phyloP scores from a whole-genome alignment of 345 rosid species.

The Stellera chamaejasme region DNA sequence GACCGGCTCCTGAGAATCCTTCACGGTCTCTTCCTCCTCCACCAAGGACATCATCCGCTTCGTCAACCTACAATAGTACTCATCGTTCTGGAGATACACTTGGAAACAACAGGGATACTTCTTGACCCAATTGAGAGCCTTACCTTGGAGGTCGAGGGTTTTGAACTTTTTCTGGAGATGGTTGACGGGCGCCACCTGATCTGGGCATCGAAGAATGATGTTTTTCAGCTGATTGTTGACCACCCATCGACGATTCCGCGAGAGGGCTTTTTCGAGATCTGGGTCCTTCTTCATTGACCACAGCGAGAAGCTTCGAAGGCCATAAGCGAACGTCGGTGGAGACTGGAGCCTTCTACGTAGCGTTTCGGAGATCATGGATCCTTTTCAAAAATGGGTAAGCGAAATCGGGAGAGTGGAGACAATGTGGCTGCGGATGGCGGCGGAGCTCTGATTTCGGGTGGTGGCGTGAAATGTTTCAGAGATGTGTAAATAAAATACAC shows the following conservation, averaged over 20 bases:
- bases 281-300: constrained; percentile 91
- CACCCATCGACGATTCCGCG: constrained; percentile 79
- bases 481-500: no score
- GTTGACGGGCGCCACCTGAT: constrained; percentile 45
- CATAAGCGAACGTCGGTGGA: constrained; percentile 10
- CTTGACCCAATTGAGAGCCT: constrained; percentile 84
- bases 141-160: constrained; percentile 91
- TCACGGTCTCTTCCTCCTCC: constrained; percentile 72
- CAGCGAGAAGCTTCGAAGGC: constrained; percentile 55
- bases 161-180: constrained; percentile 85
- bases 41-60: constrained; percentile 68
- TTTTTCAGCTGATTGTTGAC: constrained; percentile 84
- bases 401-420: neutral
- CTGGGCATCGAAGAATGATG: constrained; percentile 66
- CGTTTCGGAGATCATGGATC: neutral
- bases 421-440: no score
- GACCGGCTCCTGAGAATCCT: constrained; percentile 56
- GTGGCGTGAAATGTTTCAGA: no score
- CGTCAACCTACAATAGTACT: constrained; percentile 55
- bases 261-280: constrained; percentile 76
- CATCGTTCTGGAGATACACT: constrained; percentile 51
- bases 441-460: no score
- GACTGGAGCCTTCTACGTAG: constrained; percentile 9
- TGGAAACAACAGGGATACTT: constrained; percentile 88
- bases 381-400: neutral